Conservation (phyloP, 2,329 filamentous ascomycete species). For the Ophiostoma tasmaniense region DNA sequence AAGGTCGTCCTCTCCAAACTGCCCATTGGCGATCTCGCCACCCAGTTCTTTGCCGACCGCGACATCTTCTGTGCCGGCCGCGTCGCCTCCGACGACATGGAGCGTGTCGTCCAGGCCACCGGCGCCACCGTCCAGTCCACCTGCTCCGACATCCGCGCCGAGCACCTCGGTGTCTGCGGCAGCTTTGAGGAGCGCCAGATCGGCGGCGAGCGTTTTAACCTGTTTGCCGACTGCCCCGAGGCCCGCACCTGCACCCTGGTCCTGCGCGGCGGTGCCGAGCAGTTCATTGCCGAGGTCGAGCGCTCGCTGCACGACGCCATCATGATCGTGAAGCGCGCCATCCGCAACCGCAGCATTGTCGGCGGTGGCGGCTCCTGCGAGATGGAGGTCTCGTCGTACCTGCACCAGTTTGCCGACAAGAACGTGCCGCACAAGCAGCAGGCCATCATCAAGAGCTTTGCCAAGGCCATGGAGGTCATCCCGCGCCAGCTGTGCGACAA, state of each 20-base stretch:
- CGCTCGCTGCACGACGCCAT: slow-evolving; percentile 96
- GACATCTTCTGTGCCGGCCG: slow-evolving; percentile 97
- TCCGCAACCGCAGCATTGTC: slow-evolving; percentile 90
- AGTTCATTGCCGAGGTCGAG: slow-evolving; percentile 98
- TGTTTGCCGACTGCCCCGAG: slow-evolving; percentile 91
- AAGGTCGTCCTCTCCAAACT: slow-evolving; percentile 97
- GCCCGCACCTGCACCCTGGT: slow-evolving; percentile 96
- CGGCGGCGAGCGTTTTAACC: slow-evolving; percentile 94
- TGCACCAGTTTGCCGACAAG: slow-evolving; percentile 86
- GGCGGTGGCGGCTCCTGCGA: slow-evolving; percentile 90
- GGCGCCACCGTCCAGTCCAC: slow-evolving; percentile 90
- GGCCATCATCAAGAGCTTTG: slow-evolving; percentile 93
- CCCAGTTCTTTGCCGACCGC: slow-evolving; percentile 94
- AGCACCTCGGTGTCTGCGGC: slow-evolving; percentile 87
- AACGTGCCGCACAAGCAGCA: slow-evolving; percentile 94
- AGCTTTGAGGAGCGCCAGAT: slow-evolving; percentile 93
- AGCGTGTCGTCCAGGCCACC: slow-evolving; percentile 90
- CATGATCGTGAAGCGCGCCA: slow-evolving; percentile 98
- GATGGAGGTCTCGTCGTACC: slow-evolving; percentile 93
- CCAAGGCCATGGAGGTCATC: slow-evolving; percentile 93
- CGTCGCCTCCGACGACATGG: slow-evolving; percentile 84
- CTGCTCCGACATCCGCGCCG: slow-evolving; percentile 83
- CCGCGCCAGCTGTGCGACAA: slow-evolving; percentile 97
- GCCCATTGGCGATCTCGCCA: slow-evolving; percentile 93
- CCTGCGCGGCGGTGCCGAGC: slow-evolving; percentile 90